Base-by-base conservation (phyloP, 257 asterid species). In the Primulina huaijiensis region DNA sequence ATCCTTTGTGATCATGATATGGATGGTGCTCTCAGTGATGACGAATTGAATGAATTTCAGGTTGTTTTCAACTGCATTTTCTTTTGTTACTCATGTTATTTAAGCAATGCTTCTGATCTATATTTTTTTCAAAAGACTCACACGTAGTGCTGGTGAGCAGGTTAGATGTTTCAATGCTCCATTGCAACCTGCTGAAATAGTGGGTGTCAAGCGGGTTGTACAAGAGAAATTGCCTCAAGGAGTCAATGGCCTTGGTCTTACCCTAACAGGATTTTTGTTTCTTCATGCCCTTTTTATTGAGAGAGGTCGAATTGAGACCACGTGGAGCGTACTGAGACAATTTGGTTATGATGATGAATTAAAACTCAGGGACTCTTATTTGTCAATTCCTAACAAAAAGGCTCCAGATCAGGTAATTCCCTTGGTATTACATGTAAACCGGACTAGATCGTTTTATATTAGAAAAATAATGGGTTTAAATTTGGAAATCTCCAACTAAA, bases 241-340 rank as follows among this genome's bases (percentile, higher is more conserved):
- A 74, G 91, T 94, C 75, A 94, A 86, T 78, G 95, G 89, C 34
- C 81, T 79, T 75, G 99, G 97, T 50, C 95, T 94, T 76, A 89
- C 95, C 79, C 82, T 91, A 63, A 81, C 92, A 0, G 99, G 99
- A 14, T 94, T 94, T 85, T 92, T 90, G 74, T 89, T 80, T 74
- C 92, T 94, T 73, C 97, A 89, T 80, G 92, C 95, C 73, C 94
- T 91, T 82, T 94, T 91, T 78, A 91, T 94, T 68, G 97, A 94
- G 87, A 91, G 82, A 83, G 96, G 97, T 46, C 85, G 96, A 31
- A 79, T 89, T 29, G 97, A 94, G 84, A 89, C 97, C 72, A 85
- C 92, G 1, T 94, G 97, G 99, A 82, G 89, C 20, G 97, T 94
- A 31, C 74, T 94, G 77, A 85, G 99, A 79, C 89, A 85, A 82